These are phyloP conservation scores for rapeseed (Brassica napus) DNA, from an alignment of 345 rosid genomes.

Conservation along the genomic window DNA sequence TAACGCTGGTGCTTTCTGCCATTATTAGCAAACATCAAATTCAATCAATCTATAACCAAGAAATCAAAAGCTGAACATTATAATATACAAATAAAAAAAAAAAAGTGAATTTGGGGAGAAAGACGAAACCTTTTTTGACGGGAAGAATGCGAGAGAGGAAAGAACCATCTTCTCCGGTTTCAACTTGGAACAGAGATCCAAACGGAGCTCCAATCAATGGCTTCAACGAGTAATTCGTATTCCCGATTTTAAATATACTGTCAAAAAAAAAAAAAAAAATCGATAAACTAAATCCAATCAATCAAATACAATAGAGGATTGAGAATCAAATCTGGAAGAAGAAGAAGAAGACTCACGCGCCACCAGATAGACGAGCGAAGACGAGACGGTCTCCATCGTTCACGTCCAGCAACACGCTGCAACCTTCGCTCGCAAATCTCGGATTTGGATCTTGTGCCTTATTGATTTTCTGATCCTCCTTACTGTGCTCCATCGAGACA, in stretches of 20 bases:
- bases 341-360: conserved; percentile 55
- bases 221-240: conserved; percentile 56
- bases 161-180: conserved; percentile 61
- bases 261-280: not conserved
- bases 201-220: conserved; percentile 86
- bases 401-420: conserved; percentile 90
- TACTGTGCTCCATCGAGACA: conserved; percentile 19
- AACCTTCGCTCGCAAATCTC: conserved; percentile 84
- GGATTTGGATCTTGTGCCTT: conserved; percentile 40
- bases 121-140: conserved; percentile 48
- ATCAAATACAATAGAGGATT: not conserved
- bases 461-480: conserved; percentile 7
- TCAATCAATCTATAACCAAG: conserved; percentile 1
- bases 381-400: conserved; percentile 95
- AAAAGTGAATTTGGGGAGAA: not conserved
- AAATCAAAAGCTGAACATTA: not conserved
- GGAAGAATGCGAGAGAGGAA: conserved; percentile 55
- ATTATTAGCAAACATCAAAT: conserved; percentile 20
- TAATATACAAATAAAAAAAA: not conserved
- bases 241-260: conserved; percentile 78
- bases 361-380: conserved; percentile 80
- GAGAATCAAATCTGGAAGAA: conserved; percentile 1
- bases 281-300: not conserved
- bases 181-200: conserved; percentile 80
- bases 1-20: conserved; percentile 45